Evolutionary conservation across 176 grass and related monocot genomes (phyloP).

Genomic region (Puccinellia tenuiflora): DNA sequence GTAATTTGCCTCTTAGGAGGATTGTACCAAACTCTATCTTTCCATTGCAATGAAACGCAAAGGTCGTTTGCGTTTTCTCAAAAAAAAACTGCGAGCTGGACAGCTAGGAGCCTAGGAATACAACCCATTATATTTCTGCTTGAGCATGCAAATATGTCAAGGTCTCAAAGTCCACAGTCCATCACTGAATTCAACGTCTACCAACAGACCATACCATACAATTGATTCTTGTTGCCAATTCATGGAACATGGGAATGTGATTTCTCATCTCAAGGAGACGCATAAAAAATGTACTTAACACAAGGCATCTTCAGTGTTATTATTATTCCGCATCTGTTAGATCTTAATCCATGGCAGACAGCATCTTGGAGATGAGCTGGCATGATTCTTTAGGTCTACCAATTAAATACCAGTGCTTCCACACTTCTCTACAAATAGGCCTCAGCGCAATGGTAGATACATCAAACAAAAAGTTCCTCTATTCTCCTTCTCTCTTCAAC

Average conservation of each 20-base stretch:
- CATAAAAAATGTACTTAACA: neutral
- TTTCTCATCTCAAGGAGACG: neutral
- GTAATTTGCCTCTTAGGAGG: no score
- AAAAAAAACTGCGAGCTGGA: neutral
- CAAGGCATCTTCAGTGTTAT: neutral
- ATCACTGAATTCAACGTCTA: neutral
- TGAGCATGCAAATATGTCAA: neutral
- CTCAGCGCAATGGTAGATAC: neutral
- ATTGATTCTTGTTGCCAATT: constrained; percentile 15
- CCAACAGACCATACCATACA: neutral
- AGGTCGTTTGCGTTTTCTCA: no score
- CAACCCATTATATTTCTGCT: neutral
- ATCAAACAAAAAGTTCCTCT: neutral
- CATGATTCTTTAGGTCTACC: constrained; percentile 2
- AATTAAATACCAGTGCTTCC: neutral
- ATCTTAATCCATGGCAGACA: neutral
- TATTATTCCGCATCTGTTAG: neutral
- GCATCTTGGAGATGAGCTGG: constrained; percentile 6
- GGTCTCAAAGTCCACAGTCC: neutral
- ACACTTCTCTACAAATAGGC: constrained; percentile 13
- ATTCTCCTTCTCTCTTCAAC: neutral
- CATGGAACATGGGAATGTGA: constrained; percentile 5
- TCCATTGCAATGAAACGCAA: no score
- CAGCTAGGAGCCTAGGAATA: neutral
- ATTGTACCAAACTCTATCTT: no score